Percentiles rank a stretch among this genome's conserved stretches.
Conservation (phyloP, 805 yeast genomes). For the Metschnikowia peoriensis region DNA sequence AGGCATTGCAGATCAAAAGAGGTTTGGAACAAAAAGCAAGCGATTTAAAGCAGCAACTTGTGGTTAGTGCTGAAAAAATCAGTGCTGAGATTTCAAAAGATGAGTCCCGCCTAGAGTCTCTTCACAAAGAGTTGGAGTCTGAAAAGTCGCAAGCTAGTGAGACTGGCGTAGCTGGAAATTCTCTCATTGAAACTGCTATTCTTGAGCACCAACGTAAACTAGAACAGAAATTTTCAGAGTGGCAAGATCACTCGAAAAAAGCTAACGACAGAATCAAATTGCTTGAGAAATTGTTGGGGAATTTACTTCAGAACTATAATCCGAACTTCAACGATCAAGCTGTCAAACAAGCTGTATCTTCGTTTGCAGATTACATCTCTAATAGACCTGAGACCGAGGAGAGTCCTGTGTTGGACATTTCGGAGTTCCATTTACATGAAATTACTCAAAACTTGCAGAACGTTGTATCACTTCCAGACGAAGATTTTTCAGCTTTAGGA, state of each 20-base stretch:
- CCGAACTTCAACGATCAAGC: conserved; percentile 85
- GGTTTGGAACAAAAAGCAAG: conserved; percentile 25
- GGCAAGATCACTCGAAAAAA: neutral
- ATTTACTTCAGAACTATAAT: conserved; percentile 60
- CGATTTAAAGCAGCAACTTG: conserved; percentile 5
- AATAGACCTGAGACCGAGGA: conserved; percentile 27
- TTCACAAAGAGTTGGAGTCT: neutral
- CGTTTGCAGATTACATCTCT: conserved; percentile 48
- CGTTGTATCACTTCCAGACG: neutral
- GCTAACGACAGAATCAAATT: conserved; percentile 19
- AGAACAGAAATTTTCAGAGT: neutral
- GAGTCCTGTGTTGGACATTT: neutral
- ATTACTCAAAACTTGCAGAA: conserved; percentile 1
- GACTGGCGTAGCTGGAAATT: neutral
- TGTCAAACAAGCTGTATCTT: conserved; percentile 68
- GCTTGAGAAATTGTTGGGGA: conserved; percentile 48
- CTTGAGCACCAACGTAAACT: conserved; percentile 6
- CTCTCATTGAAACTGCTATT: neutral
- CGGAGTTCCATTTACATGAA: neutral
- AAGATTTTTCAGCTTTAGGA: neutral
- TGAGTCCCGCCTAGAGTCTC: neutral
- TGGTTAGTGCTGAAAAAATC: conserved; percentile 4
- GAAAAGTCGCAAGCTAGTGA: neutral
- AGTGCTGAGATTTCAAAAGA: conserved; percentile 2
- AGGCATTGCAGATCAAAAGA: conserved; percentile 29